Percentiles rank a stretch among this genome's conserved stretches.
Evolutionary conservation across 164 flowering plant species (phyloP).

Genomic region (Aristolochia fimbriata): DNA sequence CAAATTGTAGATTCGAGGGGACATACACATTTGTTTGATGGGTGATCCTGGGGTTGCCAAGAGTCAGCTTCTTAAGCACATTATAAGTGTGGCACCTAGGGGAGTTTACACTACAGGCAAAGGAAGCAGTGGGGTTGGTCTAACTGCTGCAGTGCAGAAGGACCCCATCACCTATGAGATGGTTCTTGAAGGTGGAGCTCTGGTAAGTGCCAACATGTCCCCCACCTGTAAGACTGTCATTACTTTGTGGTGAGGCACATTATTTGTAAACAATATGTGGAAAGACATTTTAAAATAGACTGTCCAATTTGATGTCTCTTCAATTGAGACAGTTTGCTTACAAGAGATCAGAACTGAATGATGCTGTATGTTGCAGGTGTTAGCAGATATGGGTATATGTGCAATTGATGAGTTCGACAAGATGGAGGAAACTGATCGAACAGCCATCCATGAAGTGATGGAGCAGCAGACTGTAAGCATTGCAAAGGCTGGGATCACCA

Average conservation of each 20-base stretch:
- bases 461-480: slow-evolving; percentile 99
- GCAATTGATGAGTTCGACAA: slow-evolving; percentile 99
- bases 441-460: slow-evolving; percentile 99
- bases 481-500: slow-evolving; percentile 99
- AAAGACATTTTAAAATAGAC: background rate
- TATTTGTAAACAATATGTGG: background rate
- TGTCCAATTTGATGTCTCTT: background rate
- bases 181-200: slow-evolving; percentile 98
- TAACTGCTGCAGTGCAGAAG: slow-evolving; percentile 95
- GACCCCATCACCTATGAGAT: slow-evolving; percentile 98
- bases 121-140: slow-evolving; percentile 99
- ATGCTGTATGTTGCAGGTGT: slow-evolving; percentile 46
- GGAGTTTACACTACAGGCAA: slow-evolving; percentile 95
- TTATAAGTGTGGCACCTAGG: slow-evolving; percentile 94
- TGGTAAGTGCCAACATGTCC: slow-evolving; percentile 41
- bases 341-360: background rate
- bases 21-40: slow-evolving; percentile 93
- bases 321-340: background rate
- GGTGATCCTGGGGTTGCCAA: slow-evolving; percentile 99
- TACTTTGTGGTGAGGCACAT: no score
- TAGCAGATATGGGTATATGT: slow-evolving; percentile 99
- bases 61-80: slow-evolving; percentile 98
- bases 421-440: slow-evolving; percentile 98
- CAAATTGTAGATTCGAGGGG: slow-evolving; percentile 87
- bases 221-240: background rate